phyloP scores from a whole-genome alignment of 1,139 yeast genomes.

The Suhomyces ambrosiae region DNA sequence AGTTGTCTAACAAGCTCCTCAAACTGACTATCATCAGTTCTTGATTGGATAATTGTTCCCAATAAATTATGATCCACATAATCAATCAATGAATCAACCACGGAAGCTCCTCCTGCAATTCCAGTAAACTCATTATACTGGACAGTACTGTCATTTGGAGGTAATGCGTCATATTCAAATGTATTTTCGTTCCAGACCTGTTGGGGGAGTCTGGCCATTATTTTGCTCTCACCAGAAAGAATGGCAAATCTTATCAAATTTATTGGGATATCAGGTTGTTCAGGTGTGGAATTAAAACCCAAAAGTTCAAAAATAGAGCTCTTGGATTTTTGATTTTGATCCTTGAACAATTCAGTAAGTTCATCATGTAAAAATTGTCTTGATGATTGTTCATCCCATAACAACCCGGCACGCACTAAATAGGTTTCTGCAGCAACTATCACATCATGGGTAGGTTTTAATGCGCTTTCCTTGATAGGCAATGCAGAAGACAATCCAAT shows the following conservation, averaged over 20 bases:
- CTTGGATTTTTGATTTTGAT: constrained; percentile 13
- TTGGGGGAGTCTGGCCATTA: constrained; percentile 69
- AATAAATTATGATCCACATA: constrained; percentile 31
- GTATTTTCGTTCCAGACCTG: constrained; percentile 65
- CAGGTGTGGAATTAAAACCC: constrained; percentile 14
- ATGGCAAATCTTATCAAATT: constrained; percentile 68
- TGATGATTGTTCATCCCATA: constrained; percentile 53
- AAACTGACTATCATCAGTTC: constrained; percentile 32
- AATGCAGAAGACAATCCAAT: constrained; percentile 30
- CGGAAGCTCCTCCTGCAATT: constrained; percentile 17
- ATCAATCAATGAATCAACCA: constrained; percentile 38
- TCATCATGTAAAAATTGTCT: constrained; percentile 53
- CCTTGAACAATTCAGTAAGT: constrained; percentile 37
- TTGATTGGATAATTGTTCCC: constrained; percentile 37
- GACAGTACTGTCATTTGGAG: constrained; percentile 47
- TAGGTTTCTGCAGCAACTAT: constrained; percentile 52
- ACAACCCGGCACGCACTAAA: constrained; percentile 47
- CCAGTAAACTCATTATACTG: constrained; percentile 35
- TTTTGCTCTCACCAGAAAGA: constrained; percentile 66
- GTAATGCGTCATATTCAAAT: constrained; percentile 70
- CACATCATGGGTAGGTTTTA: constrained; percentile 28
- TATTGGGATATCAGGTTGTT: constrained; percentile 43
- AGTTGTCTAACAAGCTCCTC: constrained; percentile 29
- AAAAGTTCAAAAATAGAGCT: constrained; percentile 22
- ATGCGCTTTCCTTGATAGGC: constrained; percentile 27